Evolutionary conservation across 208 protist genomes (phyloP).

Genomic region (Baffinella frigidus): DNA sequence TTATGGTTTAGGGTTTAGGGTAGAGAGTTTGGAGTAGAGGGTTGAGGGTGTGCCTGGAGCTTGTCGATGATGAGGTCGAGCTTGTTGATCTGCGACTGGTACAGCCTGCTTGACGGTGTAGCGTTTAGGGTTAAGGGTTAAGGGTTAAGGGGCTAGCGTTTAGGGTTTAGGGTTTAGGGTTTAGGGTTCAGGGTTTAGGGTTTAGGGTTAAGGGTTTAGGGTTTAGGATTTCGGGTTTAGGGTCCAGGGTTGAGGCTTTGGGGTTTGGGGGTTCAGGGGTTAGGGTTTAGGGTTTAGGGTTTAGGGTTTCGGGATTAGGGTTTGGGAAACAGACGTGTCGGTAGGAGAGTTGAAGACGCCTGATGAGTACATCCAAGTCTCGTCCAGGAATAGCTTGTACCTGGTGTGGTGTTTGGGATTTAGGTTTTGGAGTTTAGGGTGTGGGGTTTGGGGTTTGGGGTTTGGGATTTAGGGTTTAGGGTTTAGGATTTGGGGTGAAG

Average conservation of each 20-base stretch:
- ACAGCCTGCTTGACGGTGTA: background rate
- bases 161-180: background rate
- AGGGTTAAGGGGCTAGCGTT: background rate
- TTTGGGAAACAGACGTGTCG: background rate
- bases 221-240: background rate
- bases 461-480: too few species aligned
- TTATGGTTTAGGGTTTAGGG: too few species aligned
- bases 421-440: too few species aligned
- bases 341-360: slow-evolving; percentile 19
- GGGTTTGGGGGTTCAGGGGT: too few species aligned
- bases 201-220: background rate
- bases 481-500: too few species aligned
- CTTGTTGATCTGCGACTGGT: slow-evolving; percentile 64
- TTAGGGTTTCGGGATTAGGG: background rate
- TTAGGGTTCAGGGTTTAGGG: background rate
- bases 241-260: background rate
- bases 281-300: too few species aligned
- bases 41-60: background rate
- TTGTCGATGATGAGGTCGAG: slow-evolving; percentile 60
- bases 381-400: slow-evolving; percentile 58
- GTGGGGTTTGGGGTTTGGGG: too few species aligned
- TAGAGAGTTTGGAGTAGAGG: too few species aligned
- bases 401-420: too few species aligned
- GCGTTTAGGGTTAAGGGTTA: background rate
- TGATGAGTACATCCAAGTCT: slow-evolving; percentile 65